Evolutionary conservation across 2,329 filamentous ascomycete species (phyloP).

Genomic region (Aspergillus transmontanensis): DNA sequence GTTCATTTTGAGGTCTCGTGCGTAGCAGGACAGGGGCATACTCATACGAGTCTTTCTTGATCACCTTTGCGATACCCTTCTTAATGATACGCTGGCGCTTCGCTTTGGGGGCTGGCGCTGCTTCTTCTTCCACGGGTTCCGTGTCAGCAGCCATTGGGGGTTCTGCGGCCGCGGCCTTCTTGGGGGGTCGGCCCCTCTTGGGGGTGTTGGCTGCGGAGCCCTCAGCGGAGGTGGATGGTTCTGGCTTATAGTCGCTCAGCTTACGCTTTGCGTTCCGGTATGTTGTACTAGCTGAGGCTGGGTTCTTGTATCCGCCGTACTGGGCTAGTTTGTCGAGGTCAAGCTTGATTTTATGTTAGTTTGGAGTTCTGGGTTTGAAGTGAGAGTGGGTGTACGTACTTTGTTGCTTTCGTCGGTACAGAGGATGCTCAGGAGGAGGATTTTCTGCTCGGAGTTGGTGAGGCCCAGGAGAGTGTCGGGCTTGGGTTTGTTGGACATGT

Average conservation of each 20-base stretch:
- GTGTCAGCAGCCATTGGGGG: conserved; percentile 4
- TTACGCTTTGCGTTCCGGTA: conserved; percentile 43
- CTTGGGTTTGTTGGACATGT: conserved; percentile 21
- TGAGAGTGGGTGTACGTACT: conserved; percentile 8
- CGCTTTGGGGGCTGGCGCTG: conserved; percentile 15
- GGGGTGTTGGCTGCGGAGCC: conserved; percentile 16
- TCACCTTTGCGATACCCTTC: conserved; percentile 16
- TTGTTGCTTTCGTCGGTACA: conserved; percentile 18
- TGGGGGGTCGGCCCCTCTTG: conserved; percentile 19
- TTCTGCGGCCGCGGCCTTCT: conserved; percentile 15
- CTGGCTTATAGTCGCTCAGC: conserved; percentile 23
- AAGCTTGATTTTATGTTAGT: conserved; percentile 28
- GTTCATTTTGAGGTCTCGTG: background rate
- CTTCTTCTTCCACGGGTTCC: conserved; percentile 10
- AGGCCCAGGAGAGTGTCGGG: conserved; percentile 21
- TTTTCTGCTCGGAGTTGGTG: conserved; percentile 17
- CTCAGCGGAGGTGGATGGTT: conserved; percentile 2
- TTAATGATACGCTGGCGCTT: conserved; percentile 28
- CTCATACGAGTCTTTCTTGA: conserved; percentile 2
- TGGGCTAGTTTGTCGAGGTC: conserved; percentile 43
- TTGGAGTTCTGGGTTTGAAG: background rate
- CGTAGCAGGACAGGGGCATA: conserved; percentile 3
- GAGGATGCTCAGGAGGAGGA: conserved; percentile 23
- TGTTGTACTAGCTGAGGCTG: conserved; percentile 34
- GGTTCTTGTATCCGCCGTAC: conserved; percentile 40